A percentile compares a stretch with the other conserved stretches of the same genome.
Evolutionary conservation across 768 basidiomycete genomes (phyloP).

Genomic region (Mycena venus): DNA sequence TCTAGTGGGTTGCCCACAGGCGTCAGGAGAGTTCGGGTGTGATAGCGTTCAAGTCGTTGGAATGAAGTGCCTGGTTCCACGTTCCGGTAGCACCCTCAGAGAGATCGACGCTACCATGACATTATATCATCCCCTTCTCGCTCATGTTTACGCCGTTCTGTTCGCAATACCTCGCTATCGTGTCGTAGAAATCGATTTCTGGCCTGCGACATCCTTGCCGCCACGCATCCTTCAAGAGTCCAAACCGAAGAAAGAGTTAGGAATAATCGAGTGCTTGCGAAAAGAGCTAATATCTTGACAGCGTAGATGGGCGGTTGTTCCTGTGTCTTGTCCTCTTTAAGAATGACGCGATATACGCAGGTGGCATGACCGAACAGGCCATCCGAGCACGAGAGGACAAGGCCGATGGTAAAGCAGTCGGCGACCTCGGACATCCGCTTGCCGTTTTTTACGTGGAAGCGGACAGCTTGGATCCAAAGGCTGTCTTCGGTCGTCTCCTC

Average conservation of each 20-base stretch:
- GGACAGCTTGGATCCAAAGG: slow-evolving; percentile 17
- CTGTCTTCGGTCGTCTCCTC: not conserved
- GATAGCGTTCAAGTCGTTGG: not conserved
- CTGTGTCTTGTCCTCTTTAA: slow-evolving; percentile 11
- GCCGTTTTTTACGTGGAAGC: not conserved
- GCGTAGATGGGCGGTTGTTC: not conserved
- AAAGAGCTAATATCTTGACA: not conserved
- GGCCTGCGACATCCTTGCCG: not conserved
- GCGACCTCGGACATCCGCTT: not conserved
- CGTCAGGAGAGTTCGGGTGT: not conserved
- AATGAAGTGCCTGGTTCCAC: not conserved
- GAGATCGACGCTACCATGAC: slow-evolving; percentile 18
- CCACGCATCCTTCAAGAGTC: slow-evolving; percentile 14
- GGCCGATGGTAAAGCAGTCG: slow-evolving; percentile 14
- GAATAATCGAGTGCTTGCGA: not conserved
- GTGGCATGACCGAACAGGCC: slow-evolving; percentile 28
- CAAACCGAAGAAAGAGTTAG: not conserved
- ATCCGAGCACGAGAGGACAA: not conserved
- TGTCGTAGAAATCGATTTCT: slow-evolving; percentile 17
- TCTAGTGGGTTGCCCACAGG: slow-evolving; percentile 5
- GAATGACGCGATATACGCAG: slow-evolving; percentile 16
- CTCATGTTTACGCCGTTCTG: not conserved
- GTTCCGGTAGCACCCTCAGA: not conserved
- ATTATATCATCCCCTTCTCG: slow-evolving; percentile 7
- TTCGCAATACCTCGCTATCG: not conserved